Evolutionary conservation across 2,329 filamentous ascomycete species (phyloP).

Genomic region (Aspergillus pseudoglaucus): DNA sequence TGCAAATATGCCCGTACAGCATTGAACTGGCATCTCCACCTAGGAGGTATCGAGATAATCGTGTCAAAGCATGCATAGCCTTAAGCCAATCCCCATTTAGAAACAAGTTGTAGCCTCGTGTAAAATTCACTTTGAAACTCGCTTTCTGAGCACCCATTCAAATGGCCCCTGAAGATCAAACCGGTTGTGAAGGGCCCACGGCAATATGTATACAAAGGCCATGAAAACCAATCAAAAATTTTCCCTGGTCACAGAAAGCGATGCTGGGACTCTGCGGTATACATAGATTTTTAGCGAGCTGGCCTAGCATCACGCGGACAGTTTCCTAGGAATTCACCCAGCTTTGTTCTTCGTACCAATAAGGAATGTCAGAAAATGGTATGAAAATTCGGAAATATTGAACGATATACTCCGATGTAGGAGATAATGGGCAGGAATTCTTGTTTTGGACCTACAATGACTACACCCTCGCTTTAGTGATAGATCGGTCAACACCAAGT

Average conservation of each 20-base stretch:
- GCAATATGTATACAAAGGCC: constrained; percentile 3
- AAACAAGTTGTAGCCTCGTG: constrained; percentile 9
- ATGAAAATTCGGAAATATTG: not conserved
- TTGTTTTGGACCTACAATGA: not conserved
- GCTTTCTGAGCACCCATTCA: not conserved
- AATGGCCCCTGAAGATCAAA: constrained; percentile 1
- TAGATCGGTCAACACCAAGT: constrained; percentile 1
- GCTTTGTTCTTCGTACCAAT: constrained; percentile 8
- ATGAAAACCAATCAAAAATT: constrained; percentile 5
- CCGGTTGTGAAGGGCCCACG: constrained; percentile 1
- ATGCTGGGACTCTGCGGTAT: not conserved
- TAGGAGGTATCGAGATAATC: constrained; percentile 9
- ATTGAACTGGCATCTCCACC: constrained; percentile 9
- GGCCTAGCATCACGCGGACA: constrained; percentile 9
- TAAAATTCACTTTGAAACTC: constrained; percentile 4
- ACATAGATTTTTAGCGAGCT: constrained; percentile 5
- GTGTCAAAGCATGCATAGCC: constrained; percentile 7
- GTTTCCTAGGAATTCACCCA: constrained; percentile 8
- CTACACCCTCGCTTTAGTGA: not conserved
- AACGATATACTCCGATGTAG: constrained; percentile 2
- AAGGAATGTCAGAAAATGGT: not conserved
- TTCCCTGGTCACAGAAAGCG: constrained; percentile 1
- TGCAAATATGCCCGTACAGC: constrained; percentile 4
- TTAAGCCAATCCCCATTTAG: constrained; percentile 9
- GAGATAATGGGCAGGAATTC: constrained; percentile 2